These are phyloP conservation scores for Phytophthora pini DNA, from an alignment of 352 stramenopile genomes.

Conservation along the genomic window DNA sequence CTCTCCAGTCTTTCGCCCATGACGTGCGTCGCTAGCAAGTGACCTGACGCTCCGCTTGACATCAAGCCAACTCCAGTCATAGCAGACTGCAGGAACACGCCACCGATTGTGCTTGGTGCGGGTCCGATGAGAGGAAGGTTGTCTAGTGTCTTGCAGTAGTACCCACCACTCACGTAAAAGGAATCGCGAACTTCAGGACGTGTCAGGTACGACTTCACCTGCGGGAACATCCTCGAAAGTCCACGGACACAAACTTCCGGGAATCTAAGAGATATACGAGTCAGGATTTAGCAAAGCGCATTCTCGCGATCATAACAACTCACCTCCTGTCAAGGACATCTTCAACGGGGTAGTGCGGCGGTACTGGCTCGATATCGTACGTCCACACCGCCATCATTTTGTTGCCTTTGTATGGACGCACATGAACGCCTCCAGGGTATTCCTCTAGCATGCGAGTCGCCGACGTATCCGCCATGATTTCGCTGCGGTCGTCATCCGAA, in stretches of 20 bases:
- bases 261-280: constrained; percentile 44
- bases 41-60: constrained; percentile 75
- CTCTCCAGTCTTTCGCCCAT: constrained; percentile 57
- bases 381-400: constrained; percentile 85
- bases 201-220: constrained; percentile 65
- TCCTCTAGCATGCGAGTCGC: constrained; percentile 57
- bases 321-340: constrained; percentile 65
- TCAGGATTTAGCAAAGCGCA: too few relatives aligned
- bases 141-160: constrained; percentile 85
- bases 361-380: constrained; percentile 73
- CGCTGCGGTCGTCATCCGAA: constrained; percentile 53
- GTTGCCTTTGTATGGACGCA: constrained; percentile 61
- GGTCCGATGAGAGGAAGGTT: constrained; percentile 78
- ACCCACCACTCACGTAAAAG: constrained; percentile 75
- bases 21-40: constrained; percentile 69
- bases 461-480: constrained; percentile 44
- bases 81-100: constrained; percentile 72
- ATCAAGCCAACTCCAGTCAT: constrained; percentile 82
- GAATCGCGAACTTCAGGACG: constrained; percentile 64
- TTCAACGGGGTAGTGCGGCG: constrained; percentile 69
- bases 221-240: constrained; percentile 63
- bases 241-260: constrained; percentile 72
- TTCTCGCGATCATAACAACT: constrained; percentile 2
- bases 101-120: constrained; percentile 60
- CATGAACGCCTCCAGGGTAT: constrained; percentile 75